These are phyloP conservation scores for Pestalotiopsis sp. DNA, from an alignment of 2,329 filamentous ascomycete species.

Conservation along the genomic window DNA sequence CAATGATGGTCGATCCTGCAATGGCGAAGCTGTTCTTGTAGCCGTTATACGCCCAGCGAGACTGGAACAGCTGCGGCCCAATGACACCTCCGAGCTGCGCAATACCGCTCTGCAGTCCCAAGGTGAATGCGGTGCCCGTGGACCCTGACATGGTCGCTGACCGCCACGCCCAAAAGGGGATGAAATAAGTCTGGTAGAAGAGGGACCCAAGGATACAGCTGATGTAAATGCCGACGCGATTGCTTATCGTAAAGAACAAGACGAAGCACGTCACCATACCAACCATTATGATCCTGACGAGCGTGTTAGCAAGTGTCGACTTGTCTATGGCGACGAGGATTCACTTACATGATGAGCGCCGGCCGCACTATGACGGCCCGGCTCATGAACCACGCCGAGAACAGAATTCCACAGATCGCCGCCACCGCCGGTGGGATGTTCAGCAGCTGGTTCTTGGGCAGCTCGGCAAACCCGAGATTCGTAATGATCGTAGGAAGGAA, in stretches of 20 bases:
- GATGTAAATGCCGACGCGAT: conserved; percentile 43
- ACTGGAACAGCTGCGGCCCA: conserved; percentile 45
- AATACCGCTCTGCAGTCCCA: conserved; percentile 44
- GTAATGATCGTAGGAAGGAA: conserved; percentile 44
- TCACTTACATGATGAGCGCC: conserved; percentile 36
- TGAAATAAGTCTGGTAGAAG: conserved; percentile 45
- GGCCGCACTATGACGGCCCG: conserved; percentile 41
- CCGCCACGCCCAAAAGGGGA: conserved; percentile 49
- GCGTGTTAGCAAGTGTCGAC: not conserved
- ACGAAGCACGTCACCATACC: conserved; percentile 46
- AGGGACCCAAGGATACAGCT: conserved; percentile 45
- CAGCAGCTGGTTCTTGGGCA: conserved; percentile 45
- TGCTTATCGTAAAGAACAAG: conserved; percentile 40
- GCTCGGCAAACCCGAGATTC: conserved; percentile 40
- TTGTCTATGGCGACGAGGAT: not conserved
- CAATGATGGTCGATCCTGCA: conserved; percentile 22
- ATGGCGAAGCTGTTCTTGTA: conserved; percentile 35
- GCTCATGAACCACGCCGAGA: conserved; percentile 38
- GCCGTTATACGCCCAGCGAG: conserved; percentile 41
- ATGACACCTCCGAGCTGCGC: conserved; percentile 48
- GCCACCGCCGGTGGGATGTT: conserved; percentile 48
- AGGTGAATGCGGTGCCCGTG: conserved; percentile 46
- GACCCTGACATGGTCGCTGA: conserved; percentile 42
- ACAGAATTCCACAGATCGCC: conserved; percentile 38
- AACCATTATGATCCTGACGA: conserved; percentile 33